Evolutionary conservation across 176 grass and related monocot species (phyloP).

Genomic region (Hordeum vulgare): MorexV3_pseudomolecules_assembly NC_058519.1:618965457-618965956

Average conservation of each 20-base stretch:
- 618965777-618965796: constrained; percentile 15
- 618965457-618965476: too few species aligned
- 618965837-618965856: constrained; percentile 29
- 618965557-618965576: not conserved
- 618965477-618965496: constrained; percentile 18
- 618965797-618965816: not conserved
- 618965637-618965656: constrained; percentile 3
- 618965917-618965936: not conserved
- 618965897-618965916: not conserved
- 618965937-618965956: not conserved
- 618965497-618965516: constrained; percentile 29
- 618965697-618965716: not conserved
- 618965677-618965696: not conserved
- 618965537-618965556: not conserved
- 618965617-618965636: constrained; percentile 42
- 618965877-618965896: constrained; percentile 6
- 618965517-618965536: constrained; percentile 4
- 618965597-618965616: constrained; percentile 29
- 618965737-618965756: not conserved
- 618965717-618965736: not conserved
- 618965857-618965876: constrained; percentile 33
- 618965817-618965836: not conserved
- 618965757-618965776: too few species aligned
- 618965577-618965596: constrained; percentile 2
- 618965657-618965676: constrained; percentile 11